Percentiles rank a stretch among this genome's conserved stretches.
phyloP scores from a whole-genome alignment of 2,329 filamentous ascomycete genomes.

The Massarina eburnea region DNA sequence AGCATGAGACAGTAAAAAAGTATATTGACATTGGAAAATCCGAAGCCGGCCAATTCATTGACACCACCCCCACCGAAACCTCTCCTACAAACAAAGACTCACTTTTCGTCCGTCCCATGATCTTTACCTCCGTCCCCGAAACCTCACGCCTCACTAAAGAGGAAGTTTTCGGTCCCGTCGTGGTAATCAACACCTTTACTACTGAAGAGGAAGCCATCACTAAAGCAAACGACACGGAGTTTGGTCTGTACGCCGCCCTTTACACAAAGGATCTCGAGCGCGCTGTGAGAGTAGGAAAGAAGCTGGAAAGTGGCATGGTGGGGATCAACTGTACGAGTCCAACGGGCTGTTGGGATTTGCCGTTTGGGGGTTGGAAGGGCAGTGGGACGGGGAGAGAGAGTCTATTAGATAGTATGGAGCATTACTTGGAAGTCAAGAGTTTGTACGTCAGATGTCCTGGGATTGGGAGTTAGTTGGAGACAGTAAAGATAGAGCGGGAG shows the following conservation, averaged over 20 bases:
- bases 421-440: conserved; percentile 29
- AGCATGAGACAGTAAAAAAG: conserved; percentile 63
- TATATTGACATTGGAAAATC: conserved; percentile 70
- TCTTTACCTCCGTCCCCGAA: conserved; percentile 59
- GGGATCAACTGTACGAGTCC: conserved; percentile 70
- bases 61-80: background rate
- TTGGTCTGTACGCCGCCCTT: conserved; percentile 74
- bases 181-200: conserved; percentile 73
- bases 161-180: conserved; percentile 84
- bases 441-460: conserved; percentile 19
- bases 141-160: conserved; percentile 72
- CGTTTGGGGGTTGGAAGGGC: conserved; percentile 54
- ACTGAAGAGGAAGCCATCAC: conserved; percentile 70
- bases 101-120: conserved; percentile 50
- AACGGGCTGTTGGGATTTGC: conserved; percentile 66
- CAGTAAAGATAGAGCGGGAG: no score
- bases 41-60: conserved; percentile 38
- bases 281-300: conserved; percentile 72
- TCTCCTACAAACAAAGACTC: conserved; percentile 21
- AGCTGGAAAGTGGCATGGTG: conserved; percentile 68
- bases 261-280: conserved; percentile 79
- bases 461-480: conserved; percentile 9
- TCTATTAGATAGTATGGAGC: conserved; percentile 30
- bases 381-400: conserved; percentile 30
- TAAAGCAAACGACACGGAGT: conserved; percentile 72